phyloP scores from a whole-genome alignment of 2,329 filamentous ascomycete species.

The Colletotrichum acutatum region DNA sequence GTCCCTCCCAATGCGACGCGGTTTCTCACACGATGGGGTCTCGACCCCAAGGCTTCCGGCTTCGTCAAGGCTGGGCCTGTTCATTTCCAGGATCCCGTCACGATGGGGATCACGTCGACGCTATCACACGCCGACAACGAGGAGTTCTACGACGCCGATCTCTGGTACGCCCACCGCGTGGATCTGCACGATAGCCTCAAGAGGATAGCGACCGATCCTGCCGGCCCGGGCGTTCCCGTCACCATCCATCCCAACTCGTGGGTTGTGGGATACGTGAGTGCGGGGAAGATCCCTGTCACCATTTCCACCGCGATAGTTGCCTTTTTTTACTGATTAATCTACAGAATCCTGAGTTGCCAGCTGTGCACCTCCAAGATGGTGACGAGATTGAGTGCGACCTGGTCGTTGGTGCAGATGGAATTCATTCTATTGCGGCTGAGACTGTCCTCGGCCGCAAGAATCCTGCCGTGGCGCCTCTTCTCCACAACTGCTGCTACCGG shows the following conservation, averaged over 20 bases:
- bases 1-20: slow-evolving; percentile 51
- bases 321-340: neutral
- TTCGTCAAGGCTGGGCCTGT: slow-evolving; percentile 42
- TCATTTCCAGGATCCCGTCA: slow-evolving; percentile 36
- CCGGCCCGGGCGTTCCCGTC: slow-evolving; percentile 41
- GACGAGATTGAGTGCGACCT: slow-evolving; percentile 47
- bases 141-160: slow-evolving; percentile 41
- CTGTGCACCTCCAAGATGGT: slow-evolving; percentile 44
- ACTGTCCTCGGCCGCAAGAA: slow-evolving; percentile 42
- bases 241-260: slow-evolving; percentile 39
- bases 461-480: slow-evolving; percentile 39
- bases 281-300: neutral
- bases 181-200: slow-evolving; percentile 52
- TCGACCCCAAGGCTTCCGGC: slow-evolving; percentile 43
- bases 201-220: slow-evolving; percentile 44
- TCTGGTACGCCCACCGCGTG: slow-evolving; percentile 51
- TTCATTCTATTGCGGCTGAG: slow-evolving; percentile 48
- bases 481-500: slow-evolving; percentile 48
- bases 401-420: slow-evolving; percentile 57
- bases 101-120: slow-evolving; percentile 41
- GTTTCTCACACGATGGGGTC: slow-evolving; percentile 48
- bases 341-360: slow-evolving; percentile 41
- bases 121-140: slow-evolving; percentile 29
- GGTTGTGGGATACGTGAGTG: slow-evolving; percentile 43
- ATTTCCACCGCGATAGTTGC: neutral